phyloP scores from a whole-genome alignment of 83 land plant genomes.

The Picea abies region DNA sequence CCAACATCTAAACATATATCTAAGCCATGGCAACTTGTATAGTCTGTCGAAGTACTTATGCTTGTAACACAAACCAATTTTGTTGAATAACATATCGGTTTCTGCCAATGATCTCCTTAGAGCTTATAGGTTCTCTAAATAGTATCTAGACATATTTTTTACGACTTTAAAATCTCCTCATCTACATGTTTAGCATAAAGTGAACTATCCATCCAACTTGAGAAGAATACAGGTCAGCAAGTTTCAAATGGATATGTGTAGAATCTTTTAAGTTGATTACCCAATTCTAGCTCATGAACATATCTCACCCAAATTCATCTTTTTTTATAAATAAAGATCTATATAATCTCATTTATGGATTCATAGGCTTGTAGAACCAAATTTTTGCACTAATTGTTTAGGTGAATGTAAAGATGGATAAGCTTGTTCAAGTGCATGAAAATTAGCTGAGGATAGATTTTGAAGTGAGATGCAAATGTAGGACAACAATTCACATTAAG shows the following conservation, averaged over 20 bases:
- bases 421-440: slow-evolving; percentile 50
- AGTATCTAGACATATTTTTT: no score
- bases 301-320: not conserved
- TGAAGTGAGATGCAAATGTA: slow-evolving; percentile 47
- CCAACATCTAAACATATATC: not conserved
- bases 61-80: not conserved
- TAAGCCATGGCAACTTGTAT: not conserved
- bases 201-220: not conserved
- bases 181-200: not conserved
- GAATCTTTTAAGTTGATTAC: not conserved
- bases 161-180: no score
- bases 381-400: not conserved
- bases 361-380: not conserved
- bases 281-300: not conserved
- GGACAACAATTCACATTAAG: slow-evolving; percentile 39
- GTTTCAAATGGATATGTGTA: not conserved
- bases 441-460: slow-evolving; percentile 56
- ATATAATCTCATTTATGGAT: no score
- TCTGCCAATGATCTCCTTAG: not conserved
- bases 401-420: slow-evolving; percentile 26
- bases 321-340: not conserved
- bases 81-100: not conserved
- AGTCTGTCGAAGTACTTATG: not conserved
- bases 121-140: no score
- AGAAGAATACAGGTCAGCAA: not conserved